Evolutionary conservation across 2,329 filamentous ascomycete genomes (phyloP).

Genomic region (Botryotinia globosa): DNA sequence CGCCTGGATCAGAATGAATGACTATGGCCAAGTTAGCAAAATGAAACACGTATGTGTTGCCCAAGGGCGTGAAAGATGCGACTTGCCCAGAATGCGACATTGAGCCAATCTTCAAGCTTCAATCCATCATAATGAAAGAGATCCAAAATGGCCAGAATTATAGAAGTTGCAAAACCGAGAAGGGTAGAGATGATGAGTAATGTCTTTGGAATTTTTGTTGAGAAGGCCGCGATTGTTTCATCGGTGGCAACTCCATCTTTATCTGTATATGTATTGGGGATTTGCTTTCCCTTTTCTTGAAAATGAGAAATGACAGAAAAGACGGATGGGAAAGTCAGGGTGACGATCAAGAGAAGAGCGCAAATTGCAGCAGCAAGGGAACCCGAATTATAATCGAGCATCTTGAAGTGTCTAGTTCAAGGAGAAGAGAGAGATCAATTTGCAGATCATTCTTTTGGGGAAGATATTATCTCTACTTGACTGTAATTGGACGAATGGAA

Average conservation of each 20-base stretch:
- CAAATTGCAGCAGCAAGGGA: conserved; percentile 30
- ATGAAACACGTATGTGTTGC: background rate
- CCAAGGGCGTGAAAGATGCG: conserved; percentile 34
- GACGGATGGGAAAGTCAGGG: conserved; percentile 43
- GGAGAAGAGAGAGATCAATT: background rate
- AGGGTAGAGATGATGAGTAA: conserved; percentile 53
- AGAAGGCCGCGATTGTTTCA: conserved; percentile 61
- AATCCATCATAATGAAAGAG: conserved; percentile 44
- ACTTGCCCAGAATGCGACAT: conserved; percentile 61
- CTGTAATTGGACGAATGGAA: background rate
- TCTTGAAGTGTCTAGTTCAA: conserved; percentile 33
- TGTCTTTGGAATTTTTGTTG: conserved; percentile 56
- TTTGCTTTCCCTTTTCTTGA: conserved; percentile 33
- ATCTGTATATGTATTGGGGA: conserved; percentile 59
- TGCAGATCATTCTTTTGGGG: conserved; percentile 11
- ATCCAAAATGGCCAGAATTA: conserved; percentile 55
- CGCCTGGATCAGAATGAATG: conserved; percentile 52
- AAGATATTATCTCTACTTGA: background rate
- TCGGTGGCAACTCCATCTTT: conserved; percentile 66
- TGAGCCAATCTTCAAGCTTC: conserved; percentile 58
- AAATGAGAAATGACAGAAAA: conserved; percentile 40
- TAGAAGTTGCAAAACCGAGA: conserved; percentile 53
- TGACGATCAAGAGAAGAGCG: conserved; percentile 40
- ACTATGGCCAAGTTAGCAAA: conserved; percentile 41
- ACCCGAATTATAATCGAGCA: conserved; percentile 54